phyloP scores from a whole-genome alignment of 257 asterid genomes.

The Nicotiana attenuata region DNA sequence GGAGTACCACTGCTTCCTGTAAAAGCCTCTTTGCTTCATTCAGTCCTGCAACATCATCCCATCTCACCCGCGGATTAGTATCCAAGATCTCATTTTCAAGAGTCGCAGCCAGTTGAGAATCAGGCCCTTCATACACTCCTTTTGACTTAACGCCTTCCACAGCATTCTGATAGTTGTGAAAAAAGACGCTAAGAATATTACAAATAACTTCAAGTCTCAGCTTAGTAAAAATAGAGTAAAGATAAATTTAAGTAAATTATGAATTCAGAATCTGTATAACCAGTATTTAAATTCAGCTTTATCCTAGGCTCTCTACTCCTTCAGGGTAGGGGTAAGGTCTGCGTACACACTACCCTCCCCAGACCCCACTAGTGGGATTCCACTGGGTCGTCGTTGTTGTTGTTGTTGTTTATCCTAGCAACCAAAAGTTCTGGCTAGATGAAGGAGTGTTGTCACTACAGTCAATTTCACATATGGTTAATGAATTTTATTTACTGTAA shows the following conservation, averaged over 20 bases:
- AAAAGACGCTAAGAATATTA: background rate
- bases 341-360: no score
- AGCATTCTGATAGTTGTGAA: conserved; percentile 13
- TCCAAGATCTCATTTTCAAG: conserved; percentile 92
- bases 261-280: background rate
- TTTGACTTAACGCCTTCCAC: conserved; percentile 77
- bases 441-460: no score
- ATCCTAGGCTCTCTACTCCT: no score
- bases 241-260: background rate
- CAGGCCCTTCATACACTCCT: conserved; percentile 85
- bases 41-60: conserved; percentile 98
- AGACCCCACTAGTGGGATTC: no score
- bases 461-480: no score
- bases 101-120: conserved; percentile 90
- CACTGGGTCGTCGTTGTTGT: no score
- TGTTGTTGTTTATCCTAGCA: background rate
- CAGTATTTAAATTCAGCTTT: background rate
- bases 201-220: no score
- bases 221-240: no score
- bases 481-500: no score
- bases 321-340: no score
- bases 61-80: conserved; percentile 81
- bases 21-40: conserved; percentile 87
- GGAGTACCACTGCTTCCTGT: conserved; percentile 97
- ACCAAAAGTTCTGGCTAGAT: no score